These are phyloP conservation scores for Psilocybe cyanescens DNA, from an alignment of 768 basidiomycete genomes.

Conservation along the genomic window DNA sequence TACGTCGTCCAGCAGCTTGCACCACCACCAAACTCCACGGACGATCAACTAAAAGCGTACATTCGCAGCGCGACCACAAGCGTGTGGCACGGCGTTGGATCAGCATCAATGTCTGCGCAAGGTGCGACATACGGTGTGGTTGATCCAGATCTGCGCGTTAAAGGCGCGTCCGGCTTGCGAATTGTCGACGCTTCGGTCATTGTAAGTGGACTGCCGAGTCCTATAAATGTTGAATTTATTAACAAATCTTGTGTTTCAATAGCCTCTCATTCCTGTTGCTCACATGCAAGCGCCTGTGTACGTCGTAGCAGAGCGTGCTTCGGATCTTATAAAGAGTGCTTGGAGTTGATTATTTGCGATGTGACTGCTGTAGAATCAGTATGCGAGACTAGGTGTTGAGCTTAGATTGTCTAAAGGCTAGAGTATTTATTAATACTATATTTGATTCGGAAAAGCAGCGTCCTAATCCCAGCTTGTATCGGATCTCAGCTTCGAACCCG, in stretches of 20 bases:
- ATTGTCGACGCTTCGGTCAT: constrained; percentile 5
- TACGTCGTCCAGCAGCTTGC: not conserved
- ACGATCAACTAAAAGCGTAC: not conserved
- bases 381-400: too few relatives aligned
- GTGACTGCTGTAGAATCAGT: too few relatives aligned
- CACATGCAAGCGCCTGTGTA: constrained; percentile 1
- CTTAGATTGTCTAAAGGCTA: too few relatives aligned
- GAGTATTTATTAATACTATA: too few relatives aligned
- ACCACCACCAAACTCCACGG: not conserved
- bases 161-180: constrained; percentile 1
- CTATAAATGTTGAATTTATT: not conserved
- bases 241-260: not conserved
- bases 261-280: constrained; percentile 1
- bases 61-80: not conserved
- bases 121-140: not conserved
- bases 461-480: too few relatives aligned
- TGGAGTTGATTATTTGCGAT: not conserved
- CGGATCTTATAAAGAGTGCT: not conserved
- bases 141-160: constrained; percentile 1
- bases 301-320: constrained; percentile 1
- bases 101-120: not conserved
- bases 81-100: not conserved
- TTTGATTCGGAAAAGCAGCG: too few relatives aligned
- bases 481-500: too few relatives aligned
- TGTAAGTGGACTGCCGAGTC: not conserved